Conservation (phyloP, 495 filamentous ascomycete species). For the Chaetomium tenue region DNA sequence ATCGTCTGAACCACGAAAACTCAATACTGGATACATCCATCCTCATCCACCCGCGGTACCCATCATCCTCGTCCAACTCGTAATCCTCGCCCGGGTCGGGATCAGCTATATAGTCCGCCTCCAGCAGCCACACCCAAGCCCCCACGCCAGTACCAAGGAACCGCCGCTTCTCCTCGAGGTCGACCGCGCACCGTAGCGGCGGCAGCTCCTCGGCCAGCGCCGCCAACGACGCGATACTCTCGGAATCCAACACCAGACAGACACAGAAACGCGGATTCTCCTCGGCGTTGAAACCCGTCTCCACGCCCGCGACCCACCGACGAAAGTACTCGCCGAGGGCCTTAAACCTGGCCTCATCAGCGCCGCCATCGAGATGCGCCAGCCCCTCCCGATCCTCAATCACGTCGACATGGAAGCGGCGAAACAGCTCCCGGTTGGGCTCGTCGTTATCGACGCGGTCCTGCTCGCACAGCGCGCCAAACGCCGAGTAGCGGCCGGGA, state of each 20-base stretch:
- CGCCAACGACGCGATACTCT: background rate
- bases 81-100: background rate
- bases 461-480: slow-evolving; percentile 3
- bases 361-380: background rate
- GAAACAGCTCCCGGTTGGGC: background rate
- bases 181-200: slow-evolving; percentile 4
- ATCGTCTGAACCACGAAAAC: background rate
- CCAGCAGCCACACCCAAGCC: slow-evolving; percentile 8
- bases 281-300: background rate
- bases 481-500: background rate
- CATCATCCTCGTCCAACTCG: background rate
- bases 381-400: slow-evolving; percentile 6
- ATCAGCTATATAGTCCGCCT: background rate
- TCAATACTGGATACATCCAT: background rate
- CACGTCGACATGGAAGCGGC: background rate
- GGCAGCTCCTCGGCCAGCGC: slow-evolving; percentile 3
- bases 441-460: background rate
- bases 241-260: background rate
- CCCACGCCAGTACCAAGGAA: background rate
- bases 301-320: background rate
- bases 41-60: slow-evolving; percentile 3
- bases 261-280: background rate
- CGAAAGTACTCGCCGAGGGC: slow-evolving; percentile 1
- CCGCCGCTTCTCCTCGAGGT: background rate
- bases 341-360: background rate